A percentile compares a stretch with the other conserved stretches of the same genome.
phyloP scores from a whole-genome alignment of 192 early-diverging fungal genomes.

The Coemansia sp. region DNA sequence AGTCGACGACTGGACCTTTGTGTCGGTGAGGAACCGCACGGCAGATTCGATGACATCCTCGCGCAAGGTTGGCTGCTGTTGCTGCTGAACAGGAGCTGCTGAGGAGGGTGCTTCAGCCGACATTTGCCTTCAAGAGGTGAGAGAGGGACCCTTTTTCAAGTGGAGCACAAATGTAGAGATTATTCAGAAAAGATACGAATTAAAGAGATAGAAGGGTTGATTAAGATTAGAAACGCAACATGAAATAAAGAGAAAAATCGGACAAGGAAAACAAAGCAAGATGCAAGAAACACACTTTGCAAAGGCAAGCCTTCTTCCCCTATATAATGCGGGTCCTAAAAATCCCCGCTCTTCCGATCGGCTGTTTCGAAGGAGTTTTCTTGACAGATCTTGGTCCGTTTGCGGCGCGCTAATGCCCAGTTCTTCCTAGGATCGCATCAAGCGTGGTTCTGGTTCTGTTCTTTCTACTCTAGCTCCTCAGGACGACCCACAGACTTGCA shows the following conservation, averaged over 20 bases:
- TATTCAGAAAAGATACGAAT: neutral
- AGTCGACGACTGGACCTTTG: slow-evolving; percentile 85
- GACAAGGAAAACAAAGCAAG: neutral
- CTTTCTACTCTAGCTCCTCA: too few species aligned
- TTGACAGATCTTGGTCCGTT: too few species aligned
- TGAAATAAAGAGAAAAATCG: neutral
- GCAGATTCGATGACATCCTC: slow-evolving; percentile 80
- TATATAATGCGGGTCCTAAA: too few species aligned
- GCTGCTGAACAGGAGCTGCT: slow-evolving; percentile 12
- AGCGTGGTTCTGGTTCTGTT: too few species aligned
- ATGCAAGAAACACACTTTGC: too few species aligned
- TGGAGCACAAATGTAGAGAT: neutral
- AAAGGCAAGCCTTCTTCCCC: too few species aligned
- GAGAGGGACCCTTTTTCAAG: neutral
- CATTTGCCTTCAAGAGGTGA: slow-evolving; percentile 13
- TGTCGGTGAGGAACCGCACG: slow-evolving; percentile 89
- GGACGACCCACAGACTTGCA: too few species aligned
- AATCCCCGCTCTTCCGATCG: neutral
- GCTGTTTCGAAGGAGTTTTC: too few species aligned
- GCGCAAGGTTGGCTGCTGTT: slow-evolving; percentile 43
- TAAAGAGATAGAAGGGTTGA: neutral
- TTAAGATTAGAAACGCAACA: neutral
- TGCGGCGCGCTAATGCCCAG: too few species aligned
- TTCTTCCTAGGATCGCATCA: too few species aligned
- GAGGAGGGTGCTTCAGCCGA: slow-evolving; percentile 20